Conservation (phyloP, 2,329 filamentous ascomycete genomes). For the Aspergillus latus region DNA sequence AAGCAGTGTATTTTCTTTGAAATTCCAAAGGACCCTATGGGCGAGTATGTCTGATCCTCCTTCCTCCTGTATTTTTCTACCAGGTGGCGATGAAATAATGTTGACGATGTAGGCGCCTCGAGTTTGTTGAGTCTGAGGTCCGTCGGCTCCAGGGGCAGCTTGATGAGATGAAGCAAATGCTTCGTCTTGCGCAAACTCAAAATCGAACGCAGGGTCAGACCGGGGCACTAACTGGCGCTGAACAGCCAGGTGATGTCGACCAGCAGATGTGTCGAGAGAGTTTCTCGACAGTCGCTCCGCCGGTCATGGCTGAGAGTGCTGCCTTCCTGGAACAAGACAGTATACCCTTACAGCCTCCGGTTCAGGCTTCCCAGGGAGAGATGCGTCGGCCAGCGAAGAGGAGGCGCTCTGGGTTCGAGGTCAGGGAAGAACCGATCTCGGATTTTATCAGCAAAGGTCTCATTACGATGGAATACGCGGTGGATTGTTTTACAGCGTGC, state of each 20-base stretch:
- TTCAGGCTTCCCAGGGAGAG: neutral
- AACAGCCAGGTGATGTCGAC: too few relatives aligned
- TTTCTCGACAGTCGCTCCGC: neutral
- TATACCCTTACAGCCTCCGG: neutral
- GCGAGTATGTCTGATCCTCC: conserved; percentile 23
- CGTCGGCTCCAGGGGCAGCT: conserved; percentile 30
- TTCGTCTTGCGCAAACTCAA: conserved; percentile 14
- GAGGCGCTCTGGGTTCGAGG: conserved; percentile 35
- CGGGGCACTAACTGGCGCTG: neutral
- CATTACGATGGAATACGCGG: conserved; percentile 34
- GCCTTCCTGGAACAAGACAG: neutral
- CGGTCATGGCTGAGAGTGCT: neutral
- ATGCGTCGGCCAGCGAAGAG: conserved; percentile 22
- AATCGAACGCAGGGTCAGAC: neutral
- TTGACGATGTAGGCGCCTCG: conserved; percentile 28
- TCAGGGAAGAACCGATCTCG: conserved; percentile 32
- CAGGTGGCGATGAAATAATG: neutral
- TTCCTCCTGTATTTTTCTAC: neutral
- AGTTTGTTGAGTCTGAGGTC: conserved; percentile 36
- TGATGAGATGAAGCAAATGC: conserved; percentile 26
- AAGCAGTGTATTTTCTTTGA: conserved; percentile 41
- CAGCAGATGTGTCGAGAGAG: too few relatives aligned
- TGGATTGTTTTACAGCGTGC: conserved; percentile 11
- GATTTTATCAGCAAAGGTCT: conserved; percentile 39
- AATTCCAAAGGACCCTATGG: conserved; percentile 32